Percentiles rank a stretch among this genome's conserved stretches.
Conservation (phyloP, 2,329 filamentous ascomycete species). For the Hymenoscyphus scutula region DNA sequence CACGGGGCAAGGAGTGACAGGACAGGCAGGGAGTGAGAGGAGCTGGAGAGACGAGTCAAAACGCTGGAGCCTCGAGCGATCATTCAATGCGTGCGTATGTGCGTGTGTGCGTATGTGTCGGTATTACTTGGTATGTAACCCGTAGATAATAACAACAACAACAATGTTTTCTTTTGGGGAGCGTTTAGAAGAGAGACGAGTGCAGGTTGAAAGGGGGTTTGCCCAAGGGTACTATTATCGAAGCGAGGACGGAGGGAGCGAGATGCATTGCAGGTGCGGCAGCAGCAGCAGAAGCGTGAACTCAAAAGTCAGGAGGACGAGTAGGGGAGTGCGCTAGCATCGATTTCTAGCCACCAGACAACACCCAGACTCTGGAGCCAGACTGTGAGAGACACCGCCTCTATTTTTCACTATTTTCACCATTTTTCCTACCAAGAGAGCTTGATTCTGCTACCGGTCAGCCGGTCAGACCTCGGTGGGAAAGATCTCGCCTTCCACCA, state of each 20-base stretch:
- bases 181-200: too few relatives aligned
- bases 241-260: not conserved
- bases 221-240: not conserved
- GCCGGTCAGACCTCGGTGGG: not conserved
- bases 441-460: not conserved
- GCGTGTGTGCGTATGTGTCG: too few relatives aligned
- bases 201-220: too few relatives aligned
- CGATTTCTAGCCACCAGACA: not conserved
- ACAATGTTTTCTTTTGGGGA: too few relatives aligned
- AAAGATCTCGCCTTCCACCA: not conserved
- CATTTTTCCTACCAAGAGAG: too few relatives aligned
- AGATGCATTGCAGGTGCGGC: not conserved
- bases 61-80: slow-evolving; percentile 1
- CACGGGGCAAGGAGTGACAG: not conserved
- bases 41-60: not conserved
- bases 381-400: not conserved
- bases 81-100: not conserved
- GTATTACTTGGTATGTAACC: too few relatives aligned
- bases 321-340: not conserved
- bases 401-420: too few relatives aligned
- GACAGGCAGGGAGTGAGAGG: not conserved
- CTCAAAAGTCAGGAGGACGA: slow-evolving; percentile 2
- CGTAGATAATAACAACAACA: too few relatives aligned
- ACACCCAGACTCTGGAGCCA: too few relatives aligned
- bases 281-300: not conserved